Conservation (phyloP, 2,329 filamentous ascomycete genomes). For the Colletotrichum horii region DNA sequence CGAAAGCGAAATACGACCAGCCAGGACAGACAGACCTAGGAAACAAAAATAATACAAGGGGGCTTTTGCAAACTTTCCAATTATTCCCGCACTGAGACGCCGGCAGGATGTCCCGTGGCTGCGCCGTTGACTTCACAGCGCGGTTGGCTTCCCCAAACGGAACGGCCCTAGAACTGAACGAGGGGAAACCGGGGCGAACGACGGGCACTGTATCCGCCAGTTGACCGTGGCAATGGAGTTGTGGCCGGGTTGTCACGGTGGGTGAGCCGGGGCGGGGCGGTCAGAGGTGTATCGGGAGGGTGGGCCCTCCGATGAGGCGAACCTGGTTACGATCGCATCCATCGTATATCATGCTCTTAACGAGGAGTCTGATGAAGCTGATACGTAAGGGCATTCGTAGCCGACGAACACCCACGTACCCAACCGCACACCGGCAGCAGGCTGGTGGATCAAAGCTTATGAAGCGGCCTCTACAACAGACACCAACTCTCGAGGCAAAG, state of each 20-base stretch:
- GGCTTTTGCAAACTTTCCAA: neutral
- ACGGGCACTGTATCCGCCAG: neutral
- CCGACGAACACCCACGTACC: neutral
- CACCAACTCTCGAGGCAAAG: neutral
- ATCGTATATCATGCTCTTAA: neutral
- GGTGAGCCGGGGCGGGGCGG: neutral
- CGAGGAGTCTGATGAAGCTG: neutral
- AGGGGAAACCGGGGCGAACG: neutral
- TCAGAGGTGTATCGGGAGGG: neutral
- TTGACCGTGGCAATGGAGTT: neutral
- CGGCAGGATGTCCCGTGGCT: neutral
- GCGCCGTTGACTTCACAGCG: neutral
- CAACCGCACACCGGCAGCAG: neutral
- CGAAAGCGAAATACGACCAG: conserved; percentile 18
- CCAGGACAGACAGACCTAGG: neutral
- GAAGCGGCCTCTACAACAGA: neutral
- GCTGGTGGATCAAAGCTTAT: neutral
- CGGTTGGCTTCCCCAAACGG: neutral
- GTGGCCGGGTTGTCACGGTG: neutral
- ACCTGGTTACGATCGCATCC: neutral
- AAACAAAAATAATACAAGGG: neutral
- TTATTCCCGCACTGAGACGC: neutral
- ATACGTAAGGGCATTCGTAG: conserved; percentile 13
- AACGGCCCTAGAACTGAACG: neutral
- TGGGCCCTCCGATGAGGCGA: neutral